Conservation (phyloP, 2,329 filamentous ascomycete genomes). For the Scolecobasidium constrictum region DNA sequence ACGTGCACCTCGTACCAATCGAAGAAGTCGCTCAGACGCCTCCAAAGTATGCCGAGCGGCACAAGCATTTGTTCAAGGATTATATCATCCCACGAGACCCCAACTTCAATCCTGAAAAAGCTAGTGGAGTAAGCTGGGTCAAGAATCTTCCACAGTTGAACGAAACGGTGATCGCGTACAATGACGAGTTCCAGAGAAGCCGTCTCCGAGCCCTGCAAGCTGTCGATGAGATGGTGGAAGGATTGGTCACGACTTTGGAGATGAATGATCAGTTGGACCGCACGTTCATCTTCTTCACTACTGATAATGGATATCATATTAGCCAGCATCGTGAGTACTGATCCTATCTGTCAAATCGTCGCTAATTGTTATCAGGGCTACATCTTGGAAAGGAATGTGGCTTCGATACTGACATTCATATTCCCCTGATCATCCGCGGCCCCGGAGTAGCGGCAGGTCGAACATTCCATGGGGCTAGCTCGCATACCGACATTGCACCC, state of each 20-base stretch:
- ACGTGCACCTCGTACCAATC: slow-evolving; percentile 17
- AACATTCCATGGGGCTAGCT: slow-evolving; percentile 22
- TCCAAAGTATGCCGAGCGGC: slow-evolving; percentile 49
- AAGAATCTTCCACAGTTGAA: slow-evolving; percentile 32
- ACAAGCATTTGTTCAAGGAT: slow-evolving; percentile 50
- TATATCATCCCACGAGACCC: slow-evolving; percentile 48
- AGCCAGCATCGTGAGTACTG: slow-evolving; percentile 22
- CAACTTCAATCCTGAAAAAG: slow-evolving; percentile 54
- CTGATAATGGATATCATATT: slow-evolving; percentile 30
- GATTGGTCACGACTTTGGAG: slow-evolving; percentile 31
- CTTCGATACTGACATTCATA: slow-evolving; percentile 29
- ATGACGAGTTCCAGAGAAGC: slow-evolving; percentile 41
- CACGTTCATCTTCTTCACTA: slow-evolving; percentile 29
- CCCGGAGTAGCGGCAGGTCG: slow-evolving; percentile 20
- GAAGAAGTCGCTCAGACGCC: slow-evolving; percentile 18
- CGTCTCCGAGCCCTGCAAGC: slow-evolving; percentile 40
- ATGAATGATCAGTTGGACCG: slow-evolving; percentile 34
- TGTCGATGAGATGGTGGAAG: slow-evolving; percentile 45
- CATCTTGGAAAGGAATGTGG: slow-evolving; percentile 28
- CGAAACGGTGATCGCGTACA: slow-evolving; percentile 35
- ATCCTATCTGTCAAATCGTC: not conserved
- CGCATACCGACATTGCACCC: slow-evolving; percentile 29
- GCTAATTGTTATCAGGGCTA: slow-evolving; percentile 14
- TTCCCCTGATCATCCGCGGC: slow-evolving; percentile 30
- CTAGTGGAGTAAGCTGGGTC: slow-evolving; percentile 37